Evolutionary conservation across 2,329 filamentous ascomycete species (phyloP).

Genomic region (Verticillium klebahnii): DNA sequence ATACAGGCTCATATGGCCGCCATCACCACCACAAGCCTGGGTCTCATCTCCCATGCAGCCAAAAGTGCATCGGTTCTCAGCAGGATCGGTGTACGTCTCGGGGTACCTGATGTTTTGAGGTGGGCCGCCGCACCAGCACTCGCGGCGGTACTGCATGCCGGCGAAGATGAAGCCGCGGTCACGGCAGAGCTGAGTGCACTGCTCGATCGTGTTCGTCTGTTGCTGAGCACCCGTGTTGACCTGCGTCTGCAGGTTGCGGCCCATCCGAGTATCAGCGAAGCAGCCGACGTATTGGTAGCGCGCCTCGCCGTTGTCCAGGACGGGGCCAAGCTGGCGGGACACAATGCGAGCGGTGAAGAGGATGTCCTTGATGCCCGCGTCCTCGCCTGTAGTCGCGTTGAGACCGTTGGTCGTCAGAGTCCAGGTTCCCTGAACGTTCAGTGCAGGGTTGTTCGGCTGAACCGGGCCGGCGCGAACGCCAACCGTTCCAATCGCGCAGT

Average conservation of each 20-base stretch:
- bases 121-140: conserved; percentile 24
- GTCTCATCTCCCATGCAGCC: conserved; percentile 18
- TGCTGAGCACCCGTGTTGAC: conserved; percentile 18
- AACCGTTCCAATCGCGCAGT: conserved; percentile 24
- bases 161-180: conserved; percentile 24
- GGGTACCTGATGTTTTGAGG: conserved; percentile 14
- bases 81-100: conserved; percentile 17
- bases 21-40: conserved; percentile 25
- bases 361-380: conserved; percentile 32
- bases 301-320: conserved; percentile 22
- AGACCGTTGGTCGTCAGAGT: conserved; percentile 36
- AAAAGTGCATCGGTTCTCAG: conserved; percentile 8
- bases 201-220: conserved; percentile 25
- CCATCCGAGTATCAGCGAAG: conserved; percentile 27
- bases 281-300: conserved; percentile 32
- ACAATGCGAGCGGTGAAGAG: conserved; percentile 25
- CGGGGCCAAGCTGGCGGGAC: conserved; percentile 28
- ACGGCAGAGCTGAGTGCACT: conserved; percentile 24
- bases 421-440: conserved; percentile 26
- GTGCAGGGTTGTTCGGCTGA: conserved; percentile 23
- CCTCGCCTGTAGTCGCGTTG: conserved; percentile 13
- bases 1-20: conserved; percentile 23
- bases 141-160: conserved; percentile 26
- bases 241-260: conserved; percentile 25
- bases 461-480: conserved; percentile 23